Evolutionary conservation across 73 alveolate species (phyloP).

Genomic region (Tetrahymena malaccensis): DNA sequence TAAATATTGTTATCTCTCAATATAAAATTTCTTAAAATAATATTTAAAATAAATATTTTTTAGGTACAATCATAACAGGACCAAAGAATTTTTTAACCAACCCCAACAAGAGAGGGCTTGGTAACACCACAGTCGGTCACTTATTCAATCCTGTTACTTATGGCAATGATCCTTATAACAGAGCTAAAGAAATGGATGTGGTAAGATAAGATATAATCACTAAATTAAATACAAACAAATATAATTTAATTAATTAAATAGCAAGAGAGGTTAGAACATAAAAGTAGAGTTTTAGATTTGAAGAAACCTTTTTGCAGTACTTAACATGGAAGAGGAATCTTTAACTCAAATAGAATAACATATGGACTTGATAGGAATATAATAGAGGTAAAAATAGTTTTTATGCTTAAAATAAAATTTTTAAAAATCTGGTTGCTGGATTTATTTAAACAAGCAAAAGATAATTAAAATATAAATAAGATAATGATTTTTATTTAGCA

Average conservation of each 20-base stretch:
- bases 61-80: constrained; percentile 2
- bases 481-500: too few species aligned
- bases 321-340: not conserved
- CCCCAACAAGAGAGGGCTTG: constrained; percentile 18
- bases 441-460: too few species aligned
- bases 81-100: constrained; percentile 10
- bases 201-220: not conserved
- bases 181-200: constrained; percentile 17
- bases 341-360: not conserved
- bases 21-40: not conserved
- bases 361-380: not conserved
- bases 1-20: too few species aligned
- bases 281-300: not conserved
- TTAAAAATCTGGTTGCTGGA: too few species aligned
- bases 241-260: not conserved
- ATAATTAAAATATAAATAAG: too few species aligned
- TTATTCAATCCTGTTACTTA: constrained; percentile 10
- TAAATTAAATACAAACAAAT: not conserved
- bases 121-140: constrained; percentile 11
- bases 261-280: not conserved
- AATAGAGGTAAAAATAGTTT: not conserved
- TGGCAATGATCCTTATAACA: constrained; percentile 18
- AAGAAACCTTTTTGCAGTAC: not conserved
- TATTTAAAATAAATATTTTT: too few species aligned
- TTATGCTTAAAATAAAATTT: too few species aligned